phyloP scores from a whole-genome alignment of 192 early-diverging fungal genomes.

The Umbelopsis ramanniana region DNA sequence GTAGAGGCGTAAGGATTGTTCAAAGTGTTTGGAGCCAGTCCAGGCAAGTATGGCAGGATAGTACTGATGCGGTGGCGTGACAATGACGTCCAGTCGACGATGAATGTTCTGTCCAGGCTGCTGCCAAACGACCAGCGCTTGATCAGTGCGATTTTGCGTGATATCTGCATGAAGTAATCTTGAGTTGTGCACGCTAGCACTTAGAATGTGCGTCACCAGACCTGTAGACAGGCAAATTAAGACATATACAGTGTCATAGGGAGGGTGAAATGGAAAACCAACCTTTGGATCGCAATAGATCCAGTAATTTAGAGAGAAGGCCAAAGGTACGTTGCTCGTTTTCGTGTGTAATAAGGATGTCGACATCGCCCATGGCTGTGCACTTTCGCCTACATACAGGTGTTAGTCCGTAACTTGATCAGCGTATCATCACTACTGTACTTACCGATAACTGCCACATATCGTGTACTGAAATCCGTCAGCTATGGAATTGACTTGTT shows the following conservation, averaged over 20 bases:
- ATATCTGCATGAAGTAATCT: neutral
- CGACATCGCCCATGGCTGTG: neutral
- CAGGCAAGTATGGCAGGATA: conserved; percentile 11
- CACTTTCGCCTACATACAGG: neutral
- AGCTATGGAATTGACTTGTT: neutral
- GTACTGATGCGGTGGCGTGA: conserved; percentile 3
- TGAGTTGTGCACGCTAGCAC: conserved; percentile 8
- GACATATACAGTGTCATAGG: neutral
- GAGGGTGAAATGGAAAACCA: neutral
- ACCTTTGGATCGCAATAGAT: neutral
- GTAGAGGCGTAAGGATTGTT: neutral
- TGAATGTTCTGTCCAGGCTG: conserved; percentile 3
- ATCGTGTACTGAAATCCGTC: conserved; percentile 1
- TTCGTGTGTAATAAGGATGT: neutral
- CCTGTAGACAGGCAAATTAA: neutral
- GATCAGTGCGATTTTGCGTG: conserved; percentile 4
- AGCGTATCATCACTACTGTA: neutral
- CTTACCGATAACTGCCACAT: conserved; percentile 5
- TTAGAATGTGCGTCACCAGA: neutral
- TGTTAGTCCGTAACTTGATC: neutral
- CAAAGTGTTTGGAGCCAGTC: conserved; percentile 20
- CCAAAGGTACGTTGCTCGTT: neutral
- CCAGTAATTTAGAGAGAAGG: neutral
- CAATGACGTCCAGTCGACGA: neutral
- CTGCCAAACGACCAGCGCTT: conserved; percentile 19